Percentiles rank a stretch among this genome's conserved stretches.
phyloP scores from a whole-genome alignment of 768 basidiomycete species.

The Gymnopilus junonius region DNA sequence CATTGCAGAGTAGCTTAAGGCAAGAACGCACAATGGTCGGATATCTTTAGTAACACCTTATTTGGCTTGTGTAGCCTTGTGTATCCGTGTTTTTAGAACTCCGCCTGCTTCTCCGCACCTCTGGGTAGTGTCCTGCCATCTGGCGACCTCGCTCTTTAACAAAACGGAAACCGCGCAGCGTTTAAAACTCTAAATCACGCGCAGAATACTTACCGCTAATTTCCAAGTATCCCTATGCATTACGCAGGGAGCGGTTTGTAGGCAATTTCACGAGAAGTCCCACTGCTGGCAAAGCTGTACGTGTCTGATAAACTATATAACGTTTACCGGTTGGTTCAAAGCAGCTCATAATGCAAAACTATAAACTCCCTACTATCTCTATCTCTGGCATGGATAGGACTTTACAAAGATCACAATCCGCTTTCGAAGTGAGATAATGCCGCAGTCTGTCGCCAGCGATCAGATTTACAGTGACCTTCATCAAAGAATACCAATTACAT shows the following conservation, averaged over 20 bases:
- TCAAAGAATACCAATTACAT: not conserved
- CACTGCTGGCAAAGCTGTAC: no score
- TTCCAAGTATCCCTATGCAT: no score
- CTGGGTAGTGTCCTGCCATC: not conserved
- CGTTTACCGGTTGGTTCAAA: no score
- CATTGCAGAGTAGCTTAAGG: not conserved
- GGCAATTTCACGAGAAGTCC: no score
- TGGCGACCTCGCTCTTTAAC: not conserved
- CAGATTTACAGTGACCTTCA: not conserved
- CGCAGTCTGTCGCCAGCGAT: slow-evolving; percentile 8
- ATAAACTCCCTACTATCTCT: not conserved
- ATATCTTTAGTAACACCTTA: not conserved
- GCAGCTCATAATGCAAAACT: no score
- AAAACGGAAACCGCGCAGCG: not conserved
- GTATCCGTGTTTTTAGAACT: slow-evolving; percentile 11
- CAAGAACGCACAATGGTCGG: not conserved
- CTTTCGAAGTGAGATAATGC: not conserved
- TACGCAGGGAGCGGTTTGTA: no score
- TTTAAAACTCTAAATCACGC: not conserved
- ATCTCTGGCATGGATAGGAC: not conserved
- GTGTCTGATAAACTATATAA: no score
- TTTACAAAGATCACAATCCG: not conserved
- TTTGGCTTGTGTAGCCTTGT: slow-evolving; percentile 10
- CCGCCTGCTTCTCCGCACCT: not conserved
- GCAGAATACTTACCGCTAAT: no score